phyloP scores from a whole-genome alignment of 495 filamentous ascomycete species.

The Chaetomium tenue region DNA sequence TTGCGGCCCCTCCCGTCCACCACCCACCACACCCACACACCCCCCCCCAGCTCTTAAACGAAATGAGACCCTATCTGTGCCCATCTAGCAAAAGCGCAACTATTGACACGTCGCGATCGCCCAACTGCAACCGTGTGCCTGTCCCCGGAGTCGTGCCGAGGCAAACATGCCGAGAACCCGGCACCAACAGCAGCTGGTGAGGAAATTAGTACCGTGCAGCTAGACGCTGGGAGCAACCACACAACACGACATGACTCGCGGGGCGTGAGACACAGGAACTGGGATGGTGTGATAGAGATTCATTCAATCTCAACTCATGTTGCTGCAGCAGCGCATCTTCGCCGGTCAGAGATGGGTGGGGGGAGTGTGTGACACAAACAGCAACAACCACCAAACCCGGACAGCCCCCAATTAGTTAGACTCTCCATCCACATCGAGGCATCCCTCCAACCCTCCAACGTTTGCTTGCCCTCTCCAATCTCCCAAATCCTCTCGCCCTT shows the following conservation, averaged over 20 bases:
- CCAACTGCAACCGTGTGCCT: neutral
- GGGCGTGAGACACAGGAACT: neutral
- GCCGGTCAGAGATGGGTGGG: neutral
- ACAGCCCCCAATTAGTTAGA: neutral
- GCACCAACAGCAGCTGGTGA: neutral
- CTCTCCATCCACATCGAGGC: neutral
- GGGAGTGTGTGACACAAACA: neutral
- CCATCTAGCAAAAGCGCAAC: neutral
- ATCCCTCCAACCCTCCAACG: neutral
- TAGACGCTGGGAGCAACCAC: slow-evolving; percentile 3
- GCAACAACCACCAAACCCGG: neutral
- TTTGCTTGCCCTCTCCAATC: neutral
- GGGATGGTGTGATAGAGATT: neutral
- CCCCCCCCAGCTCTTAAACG: slow-evolving; percentile 5
- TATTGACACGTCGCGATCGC: slow-evolving; percentile 1
- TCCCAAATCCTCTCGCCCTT: neutral
- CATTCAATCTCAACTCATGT: neutral
- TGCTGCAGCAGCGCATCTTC: neutral
- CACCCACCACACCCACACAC: neutral
- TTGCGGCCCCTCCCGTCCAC: slow-evolving; percentile 12
- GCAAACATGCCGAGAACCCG: slow-evolving; percentile 11
- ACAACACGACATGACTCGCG: neutral
- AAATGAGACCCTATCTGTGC: neutral
- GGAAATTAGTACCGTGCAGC: neutral
- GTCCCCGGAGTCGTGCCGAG: neutral